Evolutionary conservation across 148 eudicot genomes (phyloP).

Genomic region (Selenicereus undatus): DNA sequence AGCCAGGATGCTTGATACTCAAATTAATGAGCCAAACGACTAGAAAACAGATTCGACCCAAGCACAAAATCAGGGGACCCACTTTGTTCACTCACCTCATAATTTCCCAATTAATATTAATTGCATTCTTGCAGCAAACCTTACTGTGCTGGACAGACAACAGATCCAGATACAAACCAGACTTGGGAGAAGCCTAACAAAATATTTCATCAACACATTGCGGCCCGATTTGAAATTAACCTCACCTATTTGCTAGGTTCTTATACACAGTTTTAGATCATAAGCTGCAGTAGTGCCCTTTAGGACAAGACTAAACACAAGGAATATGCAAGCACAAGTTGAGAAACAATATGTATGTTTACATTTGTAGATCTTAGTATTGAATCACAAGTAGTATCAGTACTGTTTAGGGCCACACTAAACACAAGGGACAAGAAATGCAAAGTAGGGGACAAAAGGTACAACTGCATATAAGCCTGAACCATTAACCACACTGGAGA

Average conservation of each 20-base stretch:
- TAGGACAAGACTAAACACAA: neutral
- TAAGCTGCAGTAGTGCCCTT: neutral
- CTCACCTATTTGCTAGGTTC: neutral
- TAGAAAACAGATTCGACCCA: no score
- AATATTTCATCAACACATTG: neutral
- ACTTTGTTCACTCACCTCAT: no score
- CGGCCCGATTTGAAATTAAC: no score
- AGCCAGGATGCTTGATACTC: no score
- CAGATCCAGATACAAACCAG: no score
- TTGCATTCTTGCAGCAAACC: no score
- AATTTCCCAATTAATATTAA: no score
- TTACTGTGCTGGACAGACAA: no score
- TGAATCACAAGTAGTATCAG: neutral
- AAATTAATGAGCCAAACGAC: no score
- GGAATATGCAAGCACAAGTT: neutral
- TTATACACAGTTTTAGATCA: neutral
- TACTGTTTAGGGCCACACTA: neutral
- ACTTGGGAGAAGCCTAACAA: neutral
- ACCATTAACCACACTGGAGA: neutral
- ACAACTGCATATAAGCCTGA: neutral
- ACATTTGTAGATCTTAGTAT: no score
- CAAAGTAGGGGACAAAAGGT: neutral
- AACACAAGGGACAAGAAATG: neutral
- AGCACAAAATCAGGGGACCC: no score
- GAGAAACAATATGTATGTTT: no score